Conservation (phyloP, 2,329 filamentous ascomycete species). For the Curvularia lunata region DNA sequence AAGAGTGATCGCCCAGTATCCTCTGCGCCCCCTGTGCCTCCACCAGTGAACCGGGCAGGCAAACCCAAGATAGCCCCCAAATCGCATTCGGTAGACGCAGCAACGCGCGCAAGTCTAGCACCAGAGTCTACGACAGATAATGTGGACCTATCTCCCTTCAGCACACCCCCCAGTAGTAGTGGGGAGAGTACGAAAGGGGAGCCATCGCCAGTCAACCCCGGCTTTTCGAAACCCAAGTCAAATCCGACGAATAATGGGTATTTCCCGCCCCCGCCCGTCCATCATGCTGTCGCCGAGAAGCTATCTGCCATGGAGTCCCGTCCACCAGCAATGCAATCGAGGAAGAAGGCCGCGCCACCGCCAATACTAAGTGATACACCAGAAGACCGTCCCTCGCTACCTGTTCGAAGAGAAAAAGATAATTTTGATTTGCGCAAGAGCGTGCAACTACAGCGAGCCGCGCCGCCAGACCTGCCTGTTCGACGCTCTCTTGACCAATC, state of each 20-base stretch:
- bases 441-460: slow-evolving; percentile 39
- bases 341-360: slow-evolving; percentile 25
- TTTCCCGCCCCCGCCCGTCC: slow-evolving; percentile 41
- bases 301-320: slow-evolving; percentile 32
- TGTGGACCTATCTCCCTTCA: slow-evolving; percentile 76
- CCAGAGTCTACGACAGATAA: slow-evolving; percentile 54
- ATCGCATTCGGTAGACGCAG: slow-evolving; percentile 37
- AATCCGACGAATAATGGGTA: slow-evolving; percentile 37
- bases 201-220: slow-evolving; percentile 29
- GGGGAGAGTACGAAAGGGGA: slow-evolving; percentile 59
- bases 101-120: slow-evolving; percentile 35
- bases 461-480: slow-evolving; percentile 43
- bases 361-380: slow-evolving; percentile 38
- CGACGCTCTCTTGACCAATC: slow-evolving; percentile 46
- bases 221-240: slow-evolving; percentile 33
- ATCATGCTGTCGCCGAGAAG: slow-evolving; percentile 40
- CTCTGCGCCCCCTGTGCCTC: slow-evolving; percentile 58
- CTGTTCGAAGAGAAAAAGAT: slow-evolving; percentile 51
- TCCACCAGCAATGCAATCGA: slow-evolving; percentile 21
- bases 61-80: slow-evolving; percentile 72
- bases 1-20: slow-evolving; percentile 50
- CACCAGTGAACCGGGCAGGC: slow-evolving; percentile 79
- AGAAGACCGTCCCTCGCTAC: slow-evolving; percentile 58
- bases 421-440: slow-evolving; percentile 46
- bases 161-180: slow-evolving; percentile 81